Percentiles rank a stretch among this genome's conserved stretches.
phyloP scores from a whole-genome alignment of 257 asterid species.

The Haberlea rhodopensis region DNA sequence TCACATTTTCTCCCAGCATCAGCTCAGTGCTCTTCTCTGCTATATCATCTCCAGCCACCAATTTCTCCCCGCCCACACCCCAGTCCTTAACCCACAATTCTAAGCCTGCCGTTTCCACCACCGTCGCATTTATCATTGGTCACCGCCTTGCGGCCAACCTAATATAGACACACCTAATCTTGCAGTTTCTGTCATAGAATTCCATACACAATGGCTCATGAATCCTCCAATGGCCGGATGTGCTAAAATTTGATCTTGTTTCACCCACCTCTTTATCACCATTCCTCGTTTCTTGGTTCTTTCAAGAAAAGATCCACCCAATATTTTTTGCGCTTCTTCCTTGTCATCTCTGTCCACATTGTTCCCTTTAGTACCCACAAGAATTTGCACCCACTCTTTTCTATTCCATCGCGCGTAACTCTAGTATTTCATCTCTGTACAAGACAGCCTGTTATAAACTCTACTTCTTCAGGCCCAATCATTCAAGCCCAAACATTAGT shows the following conservation, averaged over 20 bases:
- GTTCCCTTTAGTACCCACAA: conserved; percentile 29
- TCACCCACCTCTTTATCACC: conserved; percentile 26
- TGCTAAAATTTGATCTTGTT: conserved; percentile 29
- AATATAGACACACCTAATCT: conserved; percentile 39
- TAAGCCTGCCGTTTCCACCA: conserved; percentile 34
- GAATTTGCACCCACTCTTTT: conserved; percentile 28
- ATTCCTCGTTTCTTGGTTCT: conserved; percentile 22
- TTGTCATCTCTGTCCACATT: not conserved
- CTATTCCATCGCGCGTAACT: conserved; percentile 29
- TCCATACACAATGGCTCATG: conserved; percentile 48
- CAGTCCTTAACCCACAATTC: conserved; percentile 38
- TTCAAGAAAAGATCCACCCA: conserved; percentile 16
- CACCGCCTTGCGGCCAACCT: conserved; percentile 57
- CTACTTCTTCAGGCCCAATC: no score
- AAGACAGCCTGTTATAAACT: no score
- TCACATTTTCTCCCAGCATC: conserved; percentile 27
- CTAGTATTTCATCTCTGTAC: conserved; percentile 30
- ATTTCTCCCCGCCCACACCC: conserved; percentile 38
- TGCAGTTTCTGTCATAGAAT: conserved; percentile 46
- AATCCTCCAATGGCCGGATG: conserved; percentile 46
- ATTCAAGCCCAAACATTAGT: no score
- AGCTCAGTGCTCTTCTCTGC: conserved; percentile 28
- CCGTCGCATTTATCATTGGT: conserved; percentile 48
- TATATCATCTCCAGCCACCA: conserved; percentile 32
- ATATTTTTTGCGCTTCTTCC: conserved; percentile 16